phyloP scores from a whole-genome alignment of 208 protist genomes.

The Crithidia acanthocephali region DNA sequence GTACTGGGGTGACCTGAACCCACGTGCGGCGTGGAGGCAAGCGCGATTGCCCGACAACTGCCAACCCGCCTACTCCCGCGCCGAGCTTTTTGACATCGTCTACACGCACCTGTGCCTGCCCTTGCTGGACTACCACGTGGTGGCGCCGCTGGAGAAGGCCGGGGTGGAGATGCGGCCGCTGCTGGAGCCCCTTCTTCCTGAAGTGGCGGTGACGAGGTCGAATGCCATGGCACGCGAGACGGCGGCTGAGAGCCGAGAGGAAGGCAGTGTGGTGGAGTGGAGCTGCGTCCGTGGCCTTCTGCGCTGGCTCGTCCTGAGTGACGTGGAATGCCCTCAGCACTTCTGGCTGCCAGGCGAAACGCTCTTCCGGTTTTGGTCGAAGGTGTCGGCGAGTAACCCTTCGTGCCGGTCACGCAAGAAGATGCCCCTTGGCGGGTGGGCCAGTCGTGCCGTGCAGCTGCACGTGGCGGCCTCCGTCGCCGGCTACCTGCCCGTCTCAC shows the following conservation, averaged over 20 bases:
- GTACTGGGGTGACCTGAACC: conserved; percentile 15
- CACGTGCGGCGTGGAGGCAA: conserved; percentile 18
- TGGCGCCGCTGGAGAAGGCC: conserved; percentile 15
- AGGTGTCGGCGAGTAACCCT: neutral
- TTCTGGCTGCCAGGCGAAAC: conserved; percentile 1
- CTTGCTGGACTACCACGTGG: conserved; percentile 15
- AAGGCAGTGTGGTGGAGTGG: conserved; percentile 15
- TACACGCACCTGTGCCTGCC: conserved; percentile 24
- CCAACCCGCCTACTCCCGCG: conserved; percentile 28
- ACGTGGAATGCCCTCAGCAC: conserved; percentile 16
- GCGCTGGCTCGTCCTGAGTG: conserved; percentile 16
- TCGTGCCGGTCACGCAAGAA: conserved; percentile 17
- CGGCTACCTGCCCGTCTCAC: conserved; percentile 25
- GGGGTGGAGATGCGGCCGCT: conserved; percentile 14
- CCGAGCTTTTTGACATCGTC: conserved; percentile 29
- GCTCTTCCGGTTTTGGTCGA: conserved; percentile 6
- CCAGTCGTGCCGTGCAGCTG: conserved; percentile 21
- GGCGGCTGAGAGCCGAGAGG: neutral
- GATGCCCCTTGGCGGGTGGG: conserved; percentile 25
- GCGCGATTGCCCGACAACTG: conserved; percentile 5
- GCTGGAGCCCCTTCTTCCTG: neutral
- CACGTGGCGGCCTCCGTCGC: conserved; percentile 27
- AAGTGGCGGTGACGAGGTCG: neutral
- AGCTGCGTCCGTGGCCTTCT: conserved; percentile 8
- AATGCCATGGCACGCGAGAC: neutral